Base-by-base conservation (phyloP, 345 rosid species). In the Erysimum cheiranthoides region DNA sequence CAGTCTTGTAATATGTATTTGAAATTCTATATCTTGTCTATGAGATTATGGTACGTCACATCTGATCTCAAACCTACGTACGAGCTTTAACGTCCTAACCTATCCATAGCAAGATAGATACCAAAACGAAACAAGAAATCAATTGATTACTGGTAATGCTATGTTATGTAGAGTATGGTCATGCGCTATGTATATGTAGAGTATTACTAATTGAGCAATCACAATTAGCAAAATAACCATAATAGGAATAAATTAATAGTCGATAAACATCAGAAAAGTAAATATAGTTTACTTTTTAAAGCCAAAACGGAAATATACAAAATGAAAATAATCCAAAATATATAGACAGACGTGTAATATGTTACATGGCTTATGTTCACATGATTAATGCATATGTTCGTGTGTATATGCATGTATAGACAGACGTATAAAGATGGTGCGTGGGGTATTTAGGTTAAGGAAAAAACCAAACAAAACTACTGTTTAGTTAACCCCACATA, bases 401-500 rank as follows among this genome's bases (percentile, higher is more conserved):
- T 42, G 67, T 62, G 49, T 42, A 28, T 25, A 61, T 58, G 43
- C 51, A 68, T 57, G 63, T 51, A 75, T 52, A 75, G 61, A 59
- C 67, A 74, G 43, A 74, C 43, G 46, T 34, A 21, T 68, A 53
- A 34, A 68, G 30, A 70, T 62, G 51, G 46, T 74, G 34, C 11
- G 78, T 76, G 70, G 77, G 77, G 77, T 76, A 62, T 42, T 77
- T 18, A 35, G 73, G 76, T 46, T 50, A 52, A 68, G 66, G 53
- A 78, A 66, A 66, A 65, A 73, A 71, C 5, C 81, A 78, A 78
- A 76, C 28, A 53, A 53, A 76, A 47, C 2, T 32, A 78, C 78
- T 78, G 69, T 78, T 66, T 66, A 27, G 54, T 66, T 40, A 72
- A 72, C 63, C 77, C 81, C 73, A 71, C 78, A 58, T 59, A 59